Evolutionary conservation across 192 early-diverging fungal genomes (phyloP).

Genomic region (Gaertneriomyces semiglobifer): DNA sequence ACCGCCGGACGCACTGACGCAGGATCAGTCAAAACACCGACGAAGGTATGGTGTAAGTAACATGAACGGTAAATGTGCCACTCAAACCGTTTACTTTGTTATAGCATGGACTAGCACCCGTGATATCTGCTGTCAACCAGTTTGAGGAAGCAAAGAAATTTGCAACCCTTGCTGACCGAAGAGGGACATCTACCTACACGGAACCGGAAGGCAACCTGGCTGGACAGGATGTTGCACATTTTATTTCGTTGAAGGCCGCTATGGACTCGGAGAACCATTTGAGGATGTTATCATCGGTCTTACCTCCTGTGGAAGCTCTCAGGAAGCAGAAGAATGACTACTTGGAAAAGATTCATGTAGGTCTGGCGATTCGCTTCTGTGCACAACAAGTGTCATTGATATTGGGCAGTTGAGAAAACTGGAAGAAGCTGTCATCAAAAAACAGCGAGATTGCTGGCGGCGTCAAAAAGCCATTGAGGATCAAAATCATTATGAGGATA

Average conservation of each 20-base stretch:
- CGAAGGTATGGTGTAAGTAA: too few relatives aligned
- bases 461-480: slow-evolving; percentile 50
- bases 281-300: slow-evolving; percentile 30
- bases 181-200: too few relatives aligned
- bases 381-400: neutral
- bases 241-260: slow-evolving; percentile 29
- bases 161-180: too few relatives aligned
- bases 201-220: too few relatives aligned
- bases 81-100: too few relatives aligned
- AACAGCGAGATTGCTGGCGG: slow-evolving; percentile 51
- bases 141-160: too few relatives aligned
- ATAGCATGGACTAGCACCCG: too few relatives aligned
- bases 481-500: slow-evolving; percentile 44
- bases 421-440: slow-evolving; percentile 46
- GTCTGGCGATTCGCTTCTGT: slow-evolving; percentile 1
- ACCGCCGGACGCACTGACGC: too few relatives aligned
- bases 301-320: slow-evolving; percentile 24
- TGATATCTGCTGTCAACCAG: too few relatives aligned
- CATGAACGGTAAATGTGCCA: too few relatives aligned
- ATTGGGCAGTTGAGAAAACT: slow-evolving; percentile 38
- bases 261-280: slow-evolving; percentile 42
- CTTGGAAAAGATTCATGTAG: slow-evolving; percentile 45
- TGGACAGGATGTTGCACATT: slow-evolving; percentile 28
- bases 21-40: too few relatives aligned
- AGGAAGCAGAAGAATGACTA: slow-evolving; percentile 36